Percentiles rank a stretch among this genome's conserved stretches.
Evolutionary conservation across 1,139 yeast species (phyloP).

Genomic region (Debaryomyces sp.): DNA sequence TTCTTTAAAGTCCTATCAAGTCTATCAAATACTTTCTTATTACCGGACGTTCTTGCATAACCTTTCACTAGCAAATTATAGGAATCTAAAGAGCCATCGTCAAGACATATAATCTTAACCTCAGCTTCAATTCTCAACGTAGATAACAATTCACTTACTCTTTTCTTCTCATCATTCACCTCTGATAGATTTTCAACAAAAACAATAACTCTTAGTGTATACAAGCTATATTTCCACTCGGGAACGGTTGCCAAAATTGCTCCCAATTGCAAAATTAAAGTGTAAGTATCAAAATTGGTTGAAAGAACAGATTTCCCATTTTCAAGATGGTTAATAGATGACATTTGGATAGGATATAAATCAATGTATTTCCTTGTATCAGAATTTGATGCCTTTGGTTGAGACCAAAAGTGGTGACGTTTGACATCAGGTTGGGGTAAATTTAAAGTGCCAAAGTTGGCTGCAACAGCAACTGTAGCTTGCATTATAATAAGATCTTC

Average conservation of each 20-base stretch:
- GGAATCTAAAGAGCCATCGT: conserved; percentile 57
- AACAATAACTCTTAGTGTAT: conserved; percentile 75
- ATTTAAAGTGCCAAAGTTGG: conserved; percentile 68
- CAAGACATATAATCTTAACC: conserved; percentile 69
- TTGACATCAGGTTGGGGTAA: conserved; percentile 48
- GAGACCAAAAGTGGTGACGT: conserved; percentile 22
- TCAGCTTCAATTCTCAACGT: conserved; percentile 82
- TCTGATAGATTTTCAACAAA: conserved; percentile 81
- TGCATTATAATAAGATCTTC: conserved; percentile 93
- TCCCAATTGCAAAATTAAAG: conserved; percentile 88
- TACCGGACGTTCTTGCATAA: conserved; percentile 30
- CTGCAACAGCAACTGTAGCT: conserved; percentile 91
- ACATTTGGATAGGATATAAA: conserved; percentile 94
- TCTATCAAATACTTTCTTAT: conserved; percentile 29
- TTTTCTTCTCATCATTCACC: conserved; percentile 63
- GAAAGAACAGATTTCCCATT: conserved; percentile 73
- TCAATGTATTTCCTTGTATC: conserved; percentile 62
- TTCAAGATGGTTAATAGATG: conserved; percentile 69
- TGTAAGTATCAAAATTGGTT: conserved; percentile 92
- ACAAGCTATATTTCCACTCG: conserved; percentile 76
- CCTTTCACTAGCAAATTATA: conserved; percentile 84
- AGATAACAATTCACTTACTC: conserved; percentile 66
- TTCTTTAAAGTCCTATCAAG: conserved; percentile 35
- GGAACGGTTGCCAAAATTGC: conserved; percentile 92
- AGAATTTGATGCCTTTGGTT: conserved; percentile 7